Percentiles rank a stretch among this genome's conserved stretches.
Evolutionary conservation across 2,329 filamentous ascomycete genomes (phyloP).

Genomic region (Pseudodiploospora longispora): DNA sequence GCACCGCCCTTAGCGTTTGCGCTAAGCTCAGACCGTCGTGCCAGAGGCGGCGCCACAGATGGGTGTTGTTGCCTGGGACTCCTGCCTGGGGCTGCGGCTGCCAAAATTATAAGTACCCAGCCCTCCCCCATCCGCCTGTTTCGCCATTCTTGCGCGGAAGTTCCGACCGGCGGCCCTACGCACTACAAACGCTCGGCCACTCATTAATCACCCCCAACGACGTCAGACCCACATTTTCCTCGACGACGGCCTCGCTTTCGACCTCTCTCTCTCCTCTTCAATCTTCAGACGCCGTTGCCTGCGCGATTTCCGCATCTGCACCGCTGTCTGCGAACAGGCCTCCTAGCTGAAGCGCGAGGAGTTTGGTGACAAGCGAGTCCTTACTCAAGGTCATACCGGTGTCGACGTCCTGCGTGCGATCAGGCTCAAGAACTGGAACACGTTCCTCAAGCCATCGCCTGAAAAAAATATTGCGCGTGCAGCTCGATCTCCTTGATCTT

Average conservation of each 20-base stretch:
- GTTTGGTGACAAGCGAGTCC: conserved; percentile 10
- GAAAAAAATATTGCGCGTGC: conserved; percentile 16
- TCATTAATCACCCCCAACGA: conserved; percentile 18
- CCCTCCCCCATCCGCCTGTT: conserved; percentile 44
- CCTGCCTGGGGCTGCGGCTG: conserved; percentile 26
- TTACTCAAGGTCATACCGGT: conserved; percentile 13
- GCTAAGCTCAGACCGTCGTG: conserved; percentile 30
- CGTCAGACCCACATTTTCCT: conserved; percentile 13
- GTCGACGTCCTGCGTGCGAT: conserved; percentile 19
- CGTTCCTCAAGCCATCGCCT: conserved; percentile 29
- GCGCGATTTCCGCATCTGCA: conserved; percentile 8
- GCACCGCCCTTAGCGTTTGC: conserved; percentile 21
- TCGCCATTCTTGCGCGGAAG: conserved; percentile 45
- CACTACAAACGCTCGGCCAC: conserved; percentile 41
- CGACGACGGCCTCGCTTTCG: conserved; percentile 15
- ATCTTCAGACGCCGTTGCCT: conserved; percentile 10
- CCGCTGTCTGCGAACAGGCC: conserved; percentile 9
- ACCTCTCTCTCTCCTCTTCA: conserved; percentile 9
- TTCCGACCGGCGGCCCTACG: conserved; percentile 48
- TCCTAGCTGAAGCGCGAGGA: conserved; percentile 9
- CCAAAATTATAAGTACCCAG: conserved; percentile 50
- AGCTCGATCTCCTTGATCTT: conserved; percentile 25
- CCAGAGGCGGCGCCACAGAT: conserved; percentile 35
- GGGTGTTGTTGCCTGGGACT: conserved; percentile 35
- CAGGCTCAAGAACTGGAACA: conserved; percentile 33